phyloP scores from a whole-genome alignment of 2,329 filamentous ascomycete species.

The Trichophyton schoenleinii region DNA sequence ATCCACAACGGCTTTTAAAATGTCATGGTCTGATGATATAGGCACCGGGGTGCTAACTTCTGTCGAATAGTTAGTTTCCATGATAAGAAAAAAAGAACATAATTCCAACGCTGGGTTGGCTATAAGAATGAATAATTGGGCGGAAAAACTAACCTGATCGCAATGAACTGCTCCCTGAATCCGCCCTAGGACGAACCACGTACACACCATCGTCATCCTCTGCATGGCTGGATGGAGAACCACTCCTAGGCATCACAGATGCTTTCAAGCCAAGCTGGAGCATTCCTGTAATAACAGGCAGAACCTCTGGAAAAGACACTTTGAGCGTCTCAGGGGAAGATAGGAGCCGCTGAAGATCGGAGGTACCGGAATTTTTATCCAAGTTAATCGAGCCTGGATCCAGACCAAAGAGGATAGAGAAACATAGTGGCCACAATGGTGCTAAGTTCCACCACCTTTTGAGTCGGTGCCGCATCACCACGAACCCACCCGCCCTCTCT shows the following conservation, averaged over 20 bases:
- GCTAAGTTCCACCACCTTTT: constrained; percentile 82
- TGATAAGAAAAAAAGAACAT: neutral
- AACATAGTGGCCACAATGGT: constrained; percentile 73
- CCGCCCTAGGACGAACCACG: neutral
- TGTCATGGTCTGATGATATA: neutral
- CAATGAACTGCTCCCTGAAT: neutral
- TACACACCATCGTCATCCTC: constrained; percentile 5
- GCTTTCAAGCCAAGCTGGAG: constrained; percentile 66
- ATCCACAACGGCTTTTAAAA: constrained; percentile 63
- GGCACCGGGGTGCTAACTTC: neutral
- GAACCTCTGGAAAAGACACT: constrained; percentile 62
- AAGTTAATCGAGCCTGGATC: constrained; percentile 66
- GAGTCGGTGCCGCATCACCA: constrained; percentile 68
- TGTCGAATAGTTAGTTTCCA: neutral
- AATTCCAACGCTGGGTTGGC: neutral
- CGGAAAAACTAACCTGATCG: neutral
- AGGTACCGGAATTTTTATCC: constrained; percentile 60
- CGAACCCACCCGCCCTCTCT: constrained; percentile 75
- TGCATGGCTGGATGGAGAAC: constrained; percentile 2
- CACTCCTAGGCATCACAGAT: constrained; percentile 47
- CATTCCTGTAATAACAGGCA: constrained; percentile 74
- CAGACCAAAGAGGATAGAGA: constrained; percentile 75
- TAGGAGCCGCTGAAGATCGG: constrained; percentile 62
- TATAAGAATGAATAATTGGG: no score
- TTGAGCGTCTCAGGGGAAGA: constrained; percentile 43